Base-by-base conservation (phyloP, 768 basidiomycete genomes). In the Boletus sp. region DNA sequence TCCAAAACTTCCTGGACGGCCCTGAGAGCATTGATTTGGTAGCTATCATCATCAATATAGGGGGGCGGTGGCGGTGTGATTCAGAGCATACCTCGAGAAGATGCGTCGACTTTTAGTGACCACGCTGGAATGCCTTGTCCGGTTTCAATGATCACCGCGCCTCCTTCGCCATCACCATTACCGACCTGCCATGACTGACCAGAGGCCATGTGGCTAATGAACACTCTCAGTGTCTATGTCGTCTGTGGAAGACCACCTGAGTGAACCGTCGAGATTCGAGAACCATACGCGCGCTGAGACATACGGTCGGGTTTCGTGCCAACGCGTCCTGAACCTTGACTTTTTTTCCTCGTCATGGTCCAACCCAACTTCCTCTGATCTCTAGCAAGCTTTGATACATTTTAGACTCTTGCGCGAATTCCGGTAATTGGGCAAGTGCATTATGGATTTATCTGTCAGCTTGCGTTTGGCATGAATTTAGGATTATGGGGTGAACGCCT, bases 101-200 rank as follows among this genome's bases (percentile, higher is more conserved):
- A 47, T 94, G 80, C 94, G 62, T 98, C 95, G 40, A 97, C 80
- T 69, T 84, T 89, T 56, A 98, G 77, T 37, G 83, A 79, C 93
- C 93, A 98, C 0, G 92, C 90, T 5, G 94, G 91, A 44, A 95
- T 88, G 1, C 90, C 90, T 64, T 92, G 87, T 10, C 93, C 94
- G 0, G 90, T 92, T 59, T 94, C 90, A 53, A 91, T 82, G 65
- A 84, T 78, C 6, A 73, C 64, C 67, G 75, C 49, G 28, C 80
- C 72, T 0, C 77, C 67, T 20, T 75, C 71, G 4, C 58, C 65
- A 15, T 67, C 59, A 1, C 61, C 54, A 20, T 67, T 79, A 4
- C 80, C 80, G 7, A 78, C 80, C 67, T 97, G 94, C 94, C 94
- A 96, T 5, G 82, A 60, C 68, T 96, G 94, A 33, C 86, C 84